Conservation (phyloP, 1,284 basidiomycete species). For the Quambalaria eucalypti region DNA sequence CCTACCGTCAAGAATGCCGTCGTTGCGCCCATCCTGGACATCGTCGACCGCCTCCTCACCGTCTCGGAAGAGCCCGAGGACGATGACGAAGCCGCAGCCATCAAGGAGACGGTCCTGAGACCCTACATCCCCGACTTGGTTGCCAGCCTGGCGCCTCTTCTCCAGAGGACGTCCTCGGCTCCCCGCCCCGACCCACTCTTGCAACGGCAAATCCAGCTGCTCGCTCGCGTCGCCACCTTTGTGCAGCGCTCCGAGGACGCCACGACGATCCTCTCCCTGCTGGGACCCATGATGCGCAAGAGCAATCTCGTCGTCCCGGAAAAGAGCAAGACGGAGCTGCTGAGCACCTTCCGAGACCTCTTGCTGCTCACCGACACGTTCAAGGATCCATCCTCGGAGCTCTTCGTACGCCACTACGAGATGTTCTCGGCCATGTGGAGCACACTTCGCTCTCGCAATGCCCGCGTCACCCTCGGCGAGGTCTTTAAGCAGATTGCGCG, state of each 20-base stretch:
- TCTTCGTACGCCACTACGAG: conserved; percentile 23
- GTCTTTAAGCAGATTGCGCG: conserved; percentile 35
- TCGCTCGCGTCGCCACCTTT: conserved; percentile 71
- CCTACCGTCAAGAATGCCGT: conserved; percentile 79
- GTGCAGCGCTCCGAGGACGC: conserved; percentile 66
- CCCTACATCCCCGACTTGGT: conserved; percentile 72
- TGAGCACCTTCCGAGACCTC: conserved; percentile 66
- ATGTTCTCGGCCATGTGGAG: conserved; percentile 36
- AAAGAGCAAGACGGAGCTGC: conserved; percentile 73
- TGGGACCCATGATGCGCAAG: conserved; percentile 72
- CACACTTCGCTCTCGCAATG: conserved; percentile 20
- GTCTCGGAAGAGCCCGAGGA: conserved; percentile 50
- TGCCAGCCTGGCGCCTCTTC: conserved; percentile 57
- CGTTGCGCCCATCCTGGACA: conserved; percentile 71
- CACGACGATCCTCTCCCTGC: conserved; percentile 62
- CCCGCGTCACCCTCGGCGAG: conserved; percentile 25
- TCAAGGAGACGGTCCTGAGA: conserved; percentile 54
- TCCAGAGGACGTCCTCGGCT: conserved; percentile 11
- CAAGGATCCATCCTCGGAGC: conserved; percentile 17
- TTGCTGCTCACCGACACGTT: conserved; percentile 67
- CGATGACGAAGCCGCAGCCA: conserved; percentile 47
- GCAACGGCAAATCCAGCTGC: conserved; percentile 71
- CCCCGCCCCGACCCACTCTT: conserved; percentile 57
- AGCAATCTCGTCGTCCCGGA: conserved; percentile 70
- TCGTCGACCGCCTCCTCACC: conserved; percentile 65